Conservation (phyloP, 2,329 filamentous ascomycete species). For the Fusarium concolor region DNA sequence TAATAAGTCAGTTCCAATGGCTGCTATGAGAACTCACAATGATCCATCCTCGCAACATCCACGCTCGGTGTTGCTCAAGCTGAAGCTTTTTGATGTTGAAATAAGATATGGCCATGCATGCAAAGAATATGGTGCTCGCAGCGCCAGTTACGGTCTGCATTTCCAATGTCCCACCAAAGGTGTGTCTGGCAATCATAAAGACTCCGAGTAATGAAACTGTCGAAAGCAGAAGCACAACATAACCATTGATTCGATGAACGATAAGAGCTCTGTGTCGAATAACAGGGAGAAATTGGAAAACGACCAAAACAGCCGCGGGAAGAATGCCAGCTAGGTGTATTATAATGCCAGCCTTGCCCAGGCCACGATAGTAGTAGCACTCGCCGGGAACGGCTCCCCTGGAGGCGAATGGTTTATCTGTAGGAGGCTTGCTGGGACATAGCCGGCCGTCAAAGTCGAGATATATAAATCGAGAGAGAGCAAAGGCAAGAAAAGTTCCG, state of each 20-base stretch:
- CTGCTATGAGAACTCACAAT: conserved; percentile 49
- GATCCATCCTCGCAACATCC: conserved; percentile 70
- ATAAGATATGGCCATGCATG: conserved; percentile 59
- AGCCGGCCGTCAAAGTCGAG: conserved; percentile 49
- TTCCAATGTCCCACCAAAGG: conserved; percentile 66
- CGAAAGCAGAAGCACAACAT: conserved; percentile 62
- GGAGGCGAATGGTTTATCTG: conserved; percentile 1
- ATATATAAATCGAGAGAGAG: conserved; percentile 40
- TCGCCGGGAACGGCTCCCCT: conserved; percentile 51
- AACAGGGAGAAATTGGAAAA: conserved; percentile 62
- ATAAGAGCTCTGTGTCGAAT: conserved; percentile 61
- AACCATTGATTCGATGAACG: conserved; percentile 71
- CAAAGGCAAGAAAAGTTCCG: conserved; percentile 50
- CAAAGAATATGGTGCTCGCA: conserved; percentile 58
- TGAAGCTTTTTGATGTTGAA: conserved; percentile 70
- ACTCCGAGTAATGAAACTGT: conserved; percentile 60
- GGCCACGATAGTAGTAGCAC: conserved; percentile 54
- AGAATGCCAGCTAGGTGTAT: conserved; percentile 60
- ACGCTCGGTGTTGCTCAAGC: conserved; percentile 72
- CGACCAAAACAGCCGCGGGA: conserved; percentile 57
- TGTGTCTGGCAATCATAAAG: conserved; percentile 62
- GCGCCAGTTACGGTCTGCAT: conserved; percentile 59
- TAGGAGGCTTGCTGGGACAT: conserved; percentile 40
- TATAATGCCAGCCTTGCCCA: conserved; percentile 54
- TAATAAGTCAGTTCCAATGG: not conserved